Evolutionary conservation across 345 rosid species (phyloP).

Genomic region (Eucalyptus pauciflora): DNA sequence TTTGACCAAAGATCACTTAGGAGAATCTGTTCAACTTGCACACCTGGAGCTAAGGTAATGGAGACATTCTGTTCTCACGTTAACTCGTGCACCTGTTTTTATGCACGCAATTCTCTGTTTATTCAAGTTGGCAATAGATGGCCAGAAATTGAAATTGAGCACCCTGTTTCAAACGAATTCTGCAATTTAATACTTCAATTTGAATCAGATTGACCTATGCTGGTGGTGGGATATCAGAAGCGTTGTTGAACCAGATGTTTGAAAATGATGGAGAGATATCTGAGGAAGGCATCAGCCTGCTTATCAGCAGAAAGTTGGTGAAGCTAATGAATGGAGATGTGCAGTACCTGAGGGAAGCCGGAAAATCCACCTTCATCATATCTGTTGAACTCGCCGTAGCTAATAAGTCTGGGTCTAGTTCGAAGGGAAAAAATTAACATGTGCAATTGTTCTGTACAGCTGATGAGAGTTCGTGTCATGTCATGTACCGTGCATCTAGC

Average conservation of each 20-base stretch:
- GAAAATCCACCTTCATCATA: conserved; percentile 56
- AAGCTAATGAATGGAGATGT: conserved; percentile 92
- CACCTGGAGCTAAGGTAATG: conserved; percentile 60
- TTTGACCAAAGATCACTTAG: conserved; percentile 55
- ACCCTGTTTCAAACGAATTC: not conserved
- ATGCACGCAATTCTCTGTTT: not conserved
- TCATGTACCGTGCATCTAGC: not conserved
- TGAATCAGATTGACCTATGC: conserved; percentile 47
- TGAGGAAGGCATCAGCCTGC: conserved; percentile 69
- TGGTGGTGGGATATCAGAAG: conserved; percentile 62
- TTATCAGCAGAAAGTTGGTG: conserved; percentile 64
- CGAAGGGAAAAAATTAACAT: not conserved
- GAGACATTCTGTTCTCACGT: not conserved
- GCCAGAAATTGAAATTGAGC: not conserved
- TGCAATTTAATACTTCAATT: not conserved
- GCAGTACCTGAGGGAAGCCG: conserved; percentile 78
- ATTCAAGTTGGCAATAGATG: not conserved
- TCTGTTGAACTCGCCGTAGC: conserved; percentile 67
- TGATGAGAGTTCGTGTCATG: not conserved
- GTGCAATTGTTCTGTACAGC: not conserved
- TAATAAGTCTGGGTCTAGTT: not conserved
- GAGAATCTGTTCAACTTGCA: conserved; percentile 64
- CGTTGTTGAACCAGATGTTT: conserved; percentile 68
- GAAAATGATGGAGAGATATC: conserved; percentile 45
- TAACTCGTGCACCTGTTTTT: not conserved